Percentiles rank a stretch among this genome's conserved stretches.
Evolutionary conservation across 2,329 filamentous ascomycete species (phyloP).

Genomic region (Ophiocordyceps camponoti-saundersi): DNA sequence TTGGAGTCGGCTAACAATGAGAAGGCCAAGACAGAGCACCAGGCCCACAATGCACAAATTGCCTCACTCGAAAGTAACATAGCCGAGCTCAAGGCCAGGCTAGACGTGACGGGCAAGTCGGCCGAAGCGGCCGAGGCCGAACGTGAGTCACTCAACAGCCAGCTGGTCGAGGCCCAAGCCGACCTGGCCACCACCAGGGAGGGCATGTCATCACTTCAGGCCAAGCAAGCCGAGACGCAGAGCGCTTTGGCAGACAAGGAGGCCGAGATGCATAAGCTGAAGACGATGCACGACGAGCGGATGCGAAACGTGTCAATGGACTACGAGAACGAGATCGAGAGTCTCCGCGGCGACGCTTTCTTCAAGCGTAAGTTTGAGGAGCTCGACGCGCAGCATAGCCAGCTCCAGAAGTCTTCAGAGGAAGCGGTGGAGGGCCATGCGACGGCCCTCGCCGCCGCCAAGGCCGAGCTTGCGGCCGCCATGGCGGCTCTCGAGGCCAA

Average conservation of each 20-base stretch:
- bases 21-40: conserved; percentile 25
- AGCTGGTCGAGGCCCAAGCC: conserved; percentile 20
- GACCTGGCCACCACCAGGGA: conserved; percentile 24
- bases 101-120: conserved; percentile 29
- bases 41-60: conserved; percentile 26
- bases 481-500: conserved; percentile 30
- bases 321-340: conserved; percentile 48
- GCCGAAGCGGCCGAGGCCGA: conserved; percentile 23
- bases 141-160: conserved; percentile 23
- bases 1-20: conserved; percentile 27
- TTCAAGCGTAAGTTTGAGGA: conserved; percentile 48
- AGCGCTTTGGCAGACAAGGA: conserved; percentile 30
- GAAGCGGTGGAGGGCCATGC: conserved; percentile 21
- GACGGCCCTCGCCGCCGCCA: conserved; percentile 23
- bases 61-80: conserved; percentile 34
- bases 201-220: conserved; percentile 24
- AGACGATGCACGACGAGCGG: conserved; percentile 39
- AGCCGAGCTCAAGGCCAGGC: conserved; percentile 29
- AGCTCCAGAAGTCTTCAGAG: conserved; percentile 21
- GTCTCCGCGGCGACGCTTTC: conserved; percentile 42
- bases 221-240: conserved; percentile 29
- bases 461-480: conserved; percentile 25
- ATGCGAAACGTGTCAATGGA: conserved; percentile 41
- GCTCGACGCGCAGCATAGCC: conserved; percentile 38
- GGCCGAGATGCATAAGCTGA: conserved; percentile 29